A percentile compares a stretch with the other conserved stretches of the same genome.
phyloP scores from a whole-genome alignment of 805 yeast genomes.

The Candida corydali region DNA sequence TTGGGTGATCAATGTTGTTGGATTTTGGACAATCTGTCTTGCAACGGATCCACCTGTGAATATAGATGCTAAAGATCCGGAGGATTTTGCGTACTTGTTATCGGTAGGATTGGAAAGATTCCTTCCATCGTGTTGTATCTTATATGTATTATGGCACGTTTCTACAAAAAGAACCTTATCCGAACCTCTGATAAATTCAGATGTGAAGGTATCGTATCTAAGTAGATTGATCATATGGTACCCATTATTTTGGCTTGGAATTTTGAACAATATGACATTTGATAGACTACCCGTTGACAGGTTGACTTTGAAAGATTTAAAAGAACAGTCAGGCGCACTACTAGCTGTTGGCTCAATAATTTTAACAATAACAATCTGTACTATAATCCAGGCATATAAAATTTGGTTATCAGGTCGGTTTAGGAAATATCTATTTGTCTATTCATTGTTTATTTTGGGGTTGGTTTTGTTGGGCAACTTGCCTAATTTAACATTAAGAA shows the following conservation, averaged over 20 bases:
- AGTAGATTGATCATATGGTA: slow-evolving; percentile 60
- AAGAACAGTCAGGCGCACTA: slow-evolving; percentile 73
- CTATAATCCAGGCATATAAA: slow-evolving; percentile 67
- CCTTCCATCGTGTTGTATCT: slow-evolving; percentile 68
- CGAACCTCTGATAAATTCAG: slow-evolving; percentile 7
- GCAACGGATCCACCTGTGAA: slow-evolving; percentile 76
- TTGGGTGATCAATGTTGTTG: slow-evolving; percentile 60
- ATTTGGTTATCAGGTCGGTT: slow-evolving; percentile 79
- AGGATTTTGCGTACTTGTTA: slow-evolving; percentile 54
- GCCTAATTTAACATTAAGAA: slow-evolving; percentile 68
- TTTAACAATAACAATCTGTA: slow-evolving; percentile 46
- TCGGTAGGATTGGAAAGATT: slow-evolving; percentile 72
- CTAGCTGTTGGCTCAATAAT: slow-evolving; percentile 55
- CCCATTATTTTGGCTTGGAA: slow-evolving; percentile 78
- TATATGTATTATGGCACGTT: slow-evolving; percentile 65
- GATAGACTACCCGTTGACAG: slow-evolving; percentile 88
- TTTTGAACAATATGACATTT: slow-evolving; percentile 81
- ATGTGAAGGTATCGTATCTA: slow-evolving; percentile 30
- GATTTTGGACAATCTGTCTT: slow-evolving; percentile 79
- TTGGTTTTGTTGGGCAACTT: slow-evolving; percentile 44
- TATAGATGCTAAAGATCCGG: slow-evolving; percentile 50
- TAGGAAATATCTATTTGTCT: slow-evolving; percentile 52
- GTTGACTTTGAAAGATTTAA: slow-evolving; percentile 65
- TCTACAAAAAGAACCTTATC: slow-evolving; percentile 49
- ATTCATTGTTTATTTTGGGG: slow-evolving; percentile 41